Base-by-base conservation (phyloP, 2,329 filamentous ascomycete species). In the Sporothrix pseudoabietina region DNA sequence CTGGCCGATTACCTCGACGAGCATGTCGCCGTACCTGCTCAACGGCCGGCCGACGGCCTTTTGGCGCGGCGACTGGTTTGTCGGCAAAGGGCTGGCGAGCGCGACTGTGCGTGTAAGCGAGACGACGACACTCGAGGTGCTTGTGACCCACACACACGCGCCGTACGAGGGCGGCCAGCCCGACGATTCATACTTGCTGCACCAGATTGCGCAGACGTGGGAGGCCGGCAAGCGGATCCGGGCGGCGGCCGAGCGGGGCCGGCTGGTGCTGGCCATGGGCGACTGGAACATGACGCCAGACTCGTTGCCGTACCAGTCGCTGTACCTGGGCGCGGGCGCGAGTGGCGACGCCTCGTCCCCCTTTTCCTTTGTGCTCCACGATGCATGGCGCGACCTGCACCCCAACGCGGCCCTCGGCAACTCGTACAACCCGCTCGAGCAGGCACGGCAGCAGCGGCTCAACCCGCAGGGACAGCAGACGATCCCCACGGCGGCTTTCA, bases 201-300 rank as follows among this genome's bases (percentile, higher is more conserved):
- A 98, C 82, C 92, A 94, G 73, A 93, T 93, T 22, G 92, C 95
- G 3, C 95, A 99, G 83, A 92, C 94, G 69, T 99, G 96, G 96
- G 92, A 98, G 80, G 92, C 98, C 73, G 88, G 94, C 71, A 97
- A 97, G 81, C 86, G 97, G 61, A 91, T 98, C 83, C 90, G 93
- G 68, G 92, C 89, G 73, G 94, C 95, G 61, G 88, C 90, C 1
- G 92, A 94, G 77, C 70, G 68, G 16, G 94, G 94, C 7, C 92
- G 95, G 80, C 85, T 98, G 41, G 94, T 94, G 70, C 84, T 98
- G 59, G 94, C 91, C 6, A 84, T 97, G 71, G 96, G 96, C 35
- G 96, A 98, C 83, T 98, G 98, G 84, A 98, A 98, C 83, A 97
- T 97, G 92, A 85, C 94, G n/a, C 96, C 96, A 0, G 82, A 91